Base-by-base conservation (phyloP, 805 yeast species). In the Starmera dryadoides region DNA sequence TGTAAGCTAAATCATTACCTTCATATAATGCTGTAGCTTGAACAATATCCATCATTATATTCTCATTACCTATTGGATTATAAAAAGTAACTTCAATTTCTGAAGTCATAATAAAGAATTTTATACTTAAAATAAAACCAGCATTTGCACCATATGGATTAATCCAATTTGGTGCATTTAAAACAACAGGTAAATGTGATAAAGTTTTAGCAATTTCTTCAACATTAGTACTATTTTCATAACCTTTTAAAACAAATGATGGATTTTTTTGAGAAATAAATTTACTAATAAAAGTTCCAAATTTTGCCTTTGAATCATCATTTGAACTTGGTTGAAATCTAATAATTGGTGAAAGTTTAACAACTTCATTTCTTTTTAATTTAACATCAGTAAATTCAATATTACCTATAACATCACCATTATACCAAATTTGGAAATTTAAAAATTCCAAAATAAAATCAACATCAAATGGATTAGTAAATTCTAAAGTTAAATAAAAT, bases 61-160 rank as follows among this genome's bases (percentile, higher is more conserved):
- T 70, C n/a, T 64, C 53, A 47, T 79, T 77, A 4, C 45, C 40
- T 1, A 79, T 47, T 2, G 86, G 86, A 46, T 79, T 79, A 54
- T 52, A 74, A 0, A 77, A 60, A 0, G 70, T 68, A 40, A 79
- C 50, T 46, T 77, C 81, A 5, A 76, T 64, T 34, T 76, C 77
- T 1, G 79, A 71, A 0, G 71, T 59, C 58, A 77, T 58, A 4
- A 79, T 45, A 53, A 79, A 82, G 58, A 79, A 69, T 0, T 73
- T 73, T 5, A 75, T 65, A 14, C 66, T 69, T 1, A 71, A 38
- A 6, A 79, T 56, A 41, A 77, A 77, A 2, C 73, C 71, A 11
- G 49, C 31, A 16, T 37, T 34, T 4, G 43, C 43, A 25, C 37
- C 38, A 16, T 42, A 46, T 20, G 37, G 44, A 36, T 39, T 30